Conservation (phyloP, 1,139 yeast species). For the Kodamaea fungicola region DNA sequence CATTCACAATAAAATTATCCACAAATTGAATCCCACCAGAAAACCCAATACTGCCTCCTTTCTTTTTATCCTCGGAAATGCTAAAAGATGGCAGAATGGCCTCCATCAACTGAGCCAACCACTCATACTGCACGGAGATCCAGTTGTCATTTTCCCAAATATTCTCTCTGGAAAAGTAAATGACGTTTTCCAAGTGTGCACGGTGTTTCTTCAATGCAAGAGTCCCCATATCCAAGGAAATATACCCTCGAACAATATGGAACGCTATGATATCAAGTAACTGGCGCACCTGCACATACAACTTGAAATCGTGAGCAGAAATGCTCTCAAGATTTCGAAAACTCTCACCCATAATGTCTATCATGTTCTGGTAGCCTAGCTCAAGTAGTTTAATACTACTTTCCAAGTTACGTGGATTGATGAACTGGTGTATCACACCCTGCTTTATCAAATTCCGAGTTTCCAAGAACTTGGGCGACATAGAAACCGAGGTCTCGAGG, state of each 20-base stretch:
- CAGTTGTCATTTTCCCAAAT: constrained; percentile 25
- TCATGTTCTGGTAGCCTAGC: constrained; percentile 30
- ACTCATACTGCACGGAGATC: constrained; percentile 43
- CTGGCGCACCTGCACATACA: constrained; percentile 33
- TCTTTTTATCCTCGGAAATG: constrained; percentile 2
- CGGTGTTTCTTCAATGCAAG: constrained; percentile 62
- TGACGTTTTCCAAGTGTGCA: constrained; percentile 52
- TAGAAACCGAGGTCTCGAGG: constrained; percentile 28
- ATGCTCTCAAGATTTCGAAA: constrained; percentile 16
- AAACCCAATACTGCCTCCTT: constrained; percentile 11
- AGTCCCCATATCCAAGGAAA: constrained; percentile 59
- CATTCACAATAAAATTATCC: constrained; percentile 21
- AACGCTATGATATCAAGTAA: constrained; percentile 60
- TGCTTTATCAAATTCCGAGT: constrained; percentile 39
- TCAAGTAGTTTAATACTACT: constrained; percentile 29
- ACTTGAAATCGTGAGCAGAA: constrained; percentile 26
- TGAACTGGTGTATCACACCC: constrained; percentile 32
- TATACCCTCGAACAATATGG: constrained; percentile 59
- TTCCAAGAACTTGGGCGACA: constrained; percentile 39
- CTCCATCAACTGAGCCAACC: constrained; percentile 57
- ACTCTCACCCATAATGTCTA: constrained; percentile 22
- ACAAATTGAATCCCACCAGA: constrained; percentile 35
- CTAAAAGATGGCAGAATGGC: constrained; percentile 6
- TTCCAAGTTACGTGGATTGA: constrained; percentile 35
- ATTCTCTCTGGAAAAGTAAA: constrained; percentile 10